phyloP scores from a whole-genome alignment of 164 flowering plant species.

The Warburgia ugandensis region DNA sequence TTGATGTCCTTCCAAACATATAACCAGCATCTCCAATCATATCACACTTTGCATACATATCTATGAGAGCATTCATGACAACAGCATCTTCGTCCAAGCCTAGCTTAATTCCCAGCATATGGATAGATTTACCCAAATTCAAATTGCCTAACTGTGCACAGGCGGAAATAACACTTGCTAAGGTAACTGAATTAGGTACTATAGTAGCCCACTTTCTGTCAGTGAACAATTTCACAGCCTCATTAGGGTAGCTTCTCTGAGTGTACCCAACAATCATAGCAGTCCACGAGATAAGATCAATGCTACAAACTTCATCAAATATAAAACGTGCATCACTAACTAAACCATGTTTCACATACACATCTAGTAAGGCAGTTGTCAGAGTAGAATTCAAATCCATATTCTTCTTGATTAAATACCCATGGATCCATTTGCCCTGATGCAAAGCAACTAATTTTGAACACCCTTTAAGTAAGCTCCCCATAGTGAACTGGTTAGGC shows the following conservation, averaged over 20 bases:
- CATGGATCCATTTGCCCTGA: conserved; percentile 83
- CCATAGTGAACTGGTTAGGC: conserved; percentile 55
- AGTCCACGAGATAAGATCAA: conserved; percentile 70
- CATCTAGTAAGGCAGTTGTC: conserved; percentile 43
- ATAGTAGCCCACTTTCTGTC: conserved; percentile 32
- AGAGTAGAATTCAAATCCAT: conserved; percentile 30
- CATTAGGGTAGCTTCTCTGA: conserved; percentile 30
- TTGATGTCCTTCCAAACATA: conserved; percentile 33
- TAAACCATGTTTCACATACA: conserved; percentile 59
- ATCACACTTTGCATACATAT: conserved; percentile 66
- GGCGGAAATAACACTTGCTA: conserved; percentile 53
- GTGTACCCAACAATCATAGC: conserved; percentile 79
- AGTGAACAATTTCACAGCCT: conserved; percentile 49
- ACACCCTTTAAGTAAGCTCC: conserved; percentile 55
- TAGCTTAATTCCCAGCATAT: conserved; percentile 39
- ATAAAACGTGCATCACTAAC: conserved; percentile 48
- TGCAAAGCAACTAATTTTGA: conserved; percentile 48
- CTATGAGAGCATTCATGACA: conserved; percentile 56
- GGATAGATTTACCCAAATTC: conserved; percentile 39
- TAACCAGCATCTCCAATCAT: conserved; percentile 36
- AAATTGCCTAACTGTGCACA: conserved; percentile 38
- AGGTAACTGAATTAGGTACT: conserved; percentile 47
- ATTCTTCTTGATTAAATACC: conserved; percentile 50
- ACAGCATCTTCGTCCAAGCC: conserved; percentile 33
- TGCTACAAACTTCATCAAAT: conserved; percentile 32